phyloP scores from a whole-genome alignment of 2,329 filamentous ascomycete genomes.

The Trichoderma endophyticum region DNA sequence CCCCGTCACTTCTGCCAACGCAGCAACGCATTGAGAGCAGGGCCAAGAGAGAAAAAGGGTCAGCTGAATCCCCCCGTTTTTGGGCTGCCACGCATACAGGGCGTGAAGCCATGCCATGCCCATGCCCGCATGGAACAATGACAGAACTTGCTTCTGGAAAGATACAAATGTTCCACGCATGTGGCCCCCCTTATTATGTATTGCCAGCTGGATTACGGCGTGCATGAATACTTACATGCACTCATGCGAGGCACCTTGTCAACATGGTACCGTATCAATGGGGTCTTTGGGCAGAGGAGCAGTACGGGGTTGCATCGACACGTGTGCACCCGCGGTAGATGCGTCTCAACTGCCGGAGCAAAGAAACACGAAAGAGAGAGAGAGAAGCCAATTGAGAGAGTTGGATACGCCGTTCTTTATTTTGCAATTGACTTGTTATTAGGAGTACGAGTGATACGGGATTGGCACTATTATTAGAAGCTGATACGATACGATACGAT shows the following conservation, averaged over 20 bases:
- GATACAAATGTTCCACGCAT: background rate
- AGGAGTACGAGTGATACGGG: background rate
- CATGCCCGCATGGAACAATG: slow-evolving; percentile 7
- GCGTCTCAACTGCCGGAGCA: background rate
- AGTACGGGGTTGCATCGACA: background rate
- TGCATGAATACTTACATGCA: slow-evolving; percentile 7
- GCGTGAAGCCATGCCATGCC: background rate
- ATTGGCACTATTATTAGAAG: background rate
- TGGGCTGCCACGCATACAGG: slow-evolving; percentile 1
- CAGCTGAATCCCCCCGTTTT: background rate
- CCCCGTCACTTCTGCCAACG: slow-evolving; percentile 6
- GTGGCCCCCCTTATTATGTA: background rate
- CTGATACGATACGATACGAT: background rate
- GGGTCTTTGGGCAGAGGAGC: background rate
- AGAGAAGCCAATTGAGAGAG: background rate
- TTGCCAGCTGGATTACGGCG: background rate
- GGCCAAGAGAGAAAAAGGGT: background rate
- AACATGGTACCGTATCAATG: background rate
- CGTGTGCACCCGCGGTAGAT: background rate
- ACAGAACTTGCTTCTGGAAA: slow-evolving; percentile 12
- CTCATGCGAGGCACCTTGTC: background rate
- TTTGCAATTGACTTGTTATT: background rate
- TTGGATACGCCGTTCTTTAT: background rate
- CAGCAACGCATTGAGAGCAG: background rate
- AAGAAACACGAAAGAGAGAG: background rate